These are phyloP conservation scores for Oehlia diaphana DNA, from an alignment of 192 early-diverging fungal genomes.

Conservation along the genomic window DNA sequence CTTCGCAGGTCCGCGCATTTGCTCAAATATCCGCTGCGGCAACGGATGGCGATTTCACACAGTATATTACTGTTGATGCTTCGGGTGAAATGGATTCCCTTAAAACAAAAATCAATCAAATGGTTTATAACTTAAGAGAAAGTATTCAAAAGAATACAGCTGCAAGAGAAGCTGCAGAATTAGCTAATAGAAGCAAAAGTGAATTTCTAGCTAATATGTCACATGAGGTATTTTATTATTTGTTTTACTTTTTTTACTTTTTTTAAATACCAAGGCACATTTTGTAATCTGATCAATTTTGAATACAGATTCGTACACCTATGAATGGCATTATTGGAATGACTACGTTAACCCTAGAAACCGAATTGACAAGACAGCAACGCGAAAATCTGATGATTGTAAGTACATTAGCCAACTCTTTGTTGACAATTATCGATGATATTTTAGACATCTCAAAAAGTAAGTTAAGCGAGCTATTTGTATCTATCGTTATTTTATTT, in stretches of 20 bases:
- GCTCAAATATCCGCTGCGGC: conserved; percentile 74
- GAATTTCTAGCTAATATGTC: conserved; percentile 70
- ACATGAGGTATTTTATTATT: conserved; percentile 44
- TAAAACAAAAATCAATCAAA: conserved; percentile 82
- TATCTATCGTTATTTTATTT: neutral
- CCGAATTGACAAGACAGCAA: conserved; percentile 75
- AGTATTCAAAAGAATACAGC: conserved; percentile 77
- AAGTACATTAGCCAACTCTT: conserved; percentile 66
- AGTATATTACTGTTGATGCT: conserved; percentile 75
- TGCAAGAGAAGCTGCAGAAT: conserved; percentile 77
- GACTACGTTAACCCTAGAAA: conserved; percentile 73
- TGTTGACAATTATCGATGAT: conserved; percentile 79
- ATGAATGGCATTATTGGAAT: conserved; percentile 84
- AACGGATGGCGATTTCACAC: conserved; percentile 68
- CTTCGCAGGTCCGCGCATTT: conserved; percentile 80
- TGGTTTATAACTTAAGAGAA: conserved; percentile 75
- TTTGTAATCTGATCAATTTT: conserved; percentile 46
- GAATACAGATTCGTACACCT: conserved; percentile 76
- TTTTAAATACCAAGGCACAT: neutral
- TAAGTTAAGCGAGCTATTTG: conserved; percentile 20
- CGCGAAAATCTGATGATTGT: conserved; percentile 82
- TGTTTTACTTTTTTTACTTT: neutral
- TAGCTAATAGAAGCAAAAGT: conserved; percentile 79
- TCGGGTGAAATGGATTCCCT: conserved; percentile 85
- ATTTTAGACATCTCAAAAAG: conserved; percentile 83